Base-by-base conservation (phyloP, 2,329 filamentous ascomycete genomes). In the Thyridium curvatum region DNA sequence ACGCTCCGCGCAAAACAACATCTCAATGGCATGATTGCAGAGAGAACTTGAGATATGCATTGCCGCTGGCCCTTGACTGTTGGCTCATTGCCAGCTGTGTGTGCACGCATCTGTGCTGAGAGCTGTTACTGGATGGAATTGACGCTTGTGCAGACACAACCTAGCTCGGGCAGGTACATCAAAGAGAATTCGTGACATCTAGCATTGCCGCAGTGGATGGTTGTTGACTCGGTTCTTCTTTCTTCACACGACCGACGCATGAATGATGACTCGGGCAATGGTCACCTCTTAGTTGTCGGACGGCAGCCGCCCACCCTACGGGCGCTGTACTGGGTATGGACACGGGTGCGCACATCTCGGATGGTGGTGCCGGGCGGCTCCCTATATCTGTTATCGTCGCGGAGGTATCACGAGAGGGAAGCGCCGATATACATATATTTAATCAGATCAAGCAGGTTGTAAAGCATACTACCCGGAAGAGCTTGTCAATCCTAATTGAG, bases 401-500 rank as follows among this genome's bases (percentile, higher is more conserved):
- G 54, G 29, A 54, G 55, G 7, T 62, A 60, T 40, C 46, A 62
- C 2, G 60, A 29, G 58, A 61, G 37, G 58, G 57, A n/a, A 62
- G 58, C 46, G 60, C 63, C 31, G 53, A n/a, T n/a, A n/a, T 63
- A 16, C 52, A 52, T 29, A 62, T 63, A 40, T 60, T 60, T 44
- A 55, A 62, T 30, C 43, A 55, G 5, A 48, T 61, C 13, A 53
- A 57, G 46, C 46, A 48, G 13, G 41, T 52, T n/a, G 41, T 52
- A 28, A 41, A 47, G 28, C 38, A 44, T n/a, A n/a, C n/a, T n/a
- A n/a, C n/a, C n/a, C n/a, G n/a, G 6, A 33, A 41, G 2, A 30
- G 29, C 26, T 14, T 14, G 21, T 2, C 18, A 8, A 12, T 15
- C n/a, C 32, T 28, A 21, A n/a, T 35, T 8, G 42, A 46, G n/a